These are phyloP conservation scores for Drechslerella stenobrocha DNA, from an alignment of 2,329 filamentous ascomycete genomes.

Conservation along the genomic window DNA sequence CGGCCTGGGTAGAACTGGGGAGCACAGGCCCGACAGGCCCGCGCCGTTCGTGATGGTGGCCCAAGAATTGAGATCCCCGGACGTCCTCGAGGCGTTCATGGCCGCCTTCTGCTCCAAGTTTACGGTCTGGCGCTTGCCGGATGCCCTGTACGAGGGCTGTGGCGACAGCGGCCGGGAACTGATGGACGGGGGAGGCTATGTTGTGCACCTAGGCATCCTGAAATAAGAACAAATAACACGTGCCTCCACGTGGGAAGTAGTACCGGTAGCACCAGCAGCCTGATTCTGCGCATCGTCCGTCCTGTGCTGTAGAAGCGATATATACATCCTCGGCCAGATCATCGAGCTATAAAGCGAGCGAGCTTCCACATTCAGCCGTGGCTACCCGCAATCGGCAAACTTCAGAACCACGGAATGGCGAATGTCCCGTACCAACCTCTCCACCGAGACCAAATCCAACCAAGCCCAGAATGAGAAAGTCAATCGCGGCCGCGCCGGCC, in stretches of 20 bases:
- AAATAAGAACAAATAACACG: constrained; percentile 51
- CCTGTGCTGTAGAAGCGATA: too few species aligned
- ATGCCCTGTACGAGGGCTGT: constrained; percentile 64
- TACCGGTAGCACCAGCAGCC: too few species aligned
- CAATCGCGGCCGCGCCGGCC: not conserved
- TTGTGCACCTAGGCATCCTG: constrained; percentile 76
- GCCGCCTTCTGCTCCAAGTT: constrained; percentile 69
- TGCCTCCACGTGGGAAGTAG: too few species aligned
- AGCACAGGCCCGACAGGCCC: constrained; percentile 31
- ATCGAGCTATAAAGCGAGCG: not conserved
- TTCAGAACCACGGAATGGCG: too few species aligned
- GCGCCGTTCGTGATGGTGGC: constrained; percentile 75
- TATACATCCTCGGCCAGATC: not conserved
- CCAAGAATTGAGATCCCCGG: constrained; percentile 82
- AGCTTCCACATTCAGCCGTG: constrained; percentile 38
- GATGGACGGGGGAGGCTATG: constrained; percentile 66
- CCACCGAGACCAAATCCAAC: too few species aligned
- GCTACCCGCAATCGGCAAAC: constrained; percentile 11
- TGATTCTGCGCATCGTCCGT: too few species aligned
- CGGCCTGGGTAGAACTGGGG: constrained; percentile 56
- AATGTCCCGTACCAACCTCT: too few species aligned
- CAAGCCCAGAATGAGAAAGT: constrained; percentile 13
- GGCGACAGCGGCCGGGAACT: constrained; percentile 55
- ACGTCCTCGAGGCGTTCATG: constrained; percentile 84
- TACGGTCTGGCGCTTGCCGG: constrained; percentile 73